A percentile compares a stretch with the other conserved stretches of the same genome.
These are phyloP conservation scores for Lumnitzera littorea DNA, from an alignment of 345 rosid genomes.

Conservation along the genomic window DNA sequence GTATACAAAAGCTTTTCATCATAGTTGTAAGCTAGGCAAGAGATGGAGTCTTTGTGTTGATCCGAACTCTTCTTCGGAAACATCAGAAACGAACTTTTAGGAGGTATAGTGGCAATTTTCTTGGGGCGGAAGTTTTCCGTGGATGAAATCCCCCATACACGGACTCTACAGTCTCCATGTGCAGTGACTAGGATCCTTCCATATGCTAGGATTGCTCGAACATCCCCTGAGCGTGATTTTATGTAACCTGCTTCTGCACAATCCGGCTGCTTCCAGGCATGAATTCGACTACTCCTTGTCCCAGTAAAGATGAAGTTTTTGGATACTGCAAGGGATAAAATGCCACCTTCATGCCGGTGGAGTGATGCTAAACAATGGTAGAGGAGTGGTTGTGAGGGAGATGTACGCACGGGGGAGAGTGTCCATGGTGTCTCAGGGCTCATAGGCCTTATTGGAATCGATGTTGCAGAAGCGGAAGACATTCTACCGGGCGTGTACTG, in stretches of 20 bases:
- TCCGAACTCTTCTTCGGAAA: constrained; percentile 22
- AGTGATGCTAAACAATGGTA: constrained; percentile 14
- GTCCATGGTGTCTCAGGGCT: constrained; percentile 16
- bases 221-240: constrained; percentile 6
- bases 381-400: constrained; percentile 10
- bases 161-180: constrained; percentile 9
- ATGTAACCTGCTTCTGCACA: constrained; percentile 11
- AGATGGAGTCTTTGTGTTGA: constrained; percentile 32
- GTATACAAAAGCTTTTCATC: constrained; percentile 52
- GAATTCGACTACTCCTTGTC: constrained; percentile 12
- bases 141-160: constrained; percentile 11
- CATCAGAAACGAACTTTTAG: constrained; percentile 1
- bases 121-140: constrained; percentile 6
- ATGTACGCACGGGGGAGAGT: constrained; percentile 3
- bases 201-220: constrained; percentile 8
- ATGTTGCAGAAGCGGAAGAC: constrained; percentile 2
- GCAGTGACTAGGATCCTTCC: constrained; percentile 13
- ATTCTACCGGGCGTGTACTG: not conserved
- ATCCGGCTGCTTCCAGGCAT: constrained; percentile 11
- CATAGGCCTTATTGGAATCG: constrained; percentile 4
- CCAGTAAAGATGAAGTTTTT: constrained; percentile 13
- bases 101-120: constrained; percentile 12
- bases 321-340: constrained; percentile 12
- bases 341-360: constrained; percentile 13
- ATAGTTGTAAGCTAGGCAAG: constrained; percentile 15